Conservation (phyloP, 2,329 filamentous ascomycete species). For the Fonsecaea erecta region DNA sequence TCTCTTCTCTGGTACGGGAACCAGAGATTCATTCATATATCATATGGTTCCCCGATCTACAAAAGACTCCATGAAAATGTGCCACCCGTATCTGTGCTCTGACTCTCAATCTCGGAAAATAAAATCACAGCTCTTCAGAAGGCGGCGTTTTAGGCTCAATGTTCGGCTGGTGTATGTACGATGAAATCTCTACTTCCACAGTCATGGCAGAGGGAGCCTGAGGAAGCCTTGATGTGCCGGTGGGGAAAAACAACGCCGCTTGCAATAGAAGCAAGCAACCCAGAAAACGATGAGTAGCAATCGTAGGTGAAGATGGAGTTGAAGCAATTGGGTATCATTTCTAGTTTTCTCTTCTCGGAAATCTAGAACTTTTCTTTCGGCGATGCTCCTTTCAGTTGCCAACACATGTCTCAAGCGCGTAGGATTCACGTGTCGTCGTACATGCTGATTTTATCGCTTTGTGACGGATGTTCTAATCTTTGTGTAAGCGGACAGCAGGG, state of each 20-base stretch:
- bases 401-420: background rate
- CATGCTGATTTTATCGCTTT: background rate
- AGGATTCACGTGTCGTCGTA: slow-evolving; percentile 4
- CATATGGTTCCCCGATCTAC: too few species aligned
- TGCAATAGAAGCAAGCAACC: background rate
- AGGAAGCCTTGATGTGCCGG: slow-evolving; percentile 54
- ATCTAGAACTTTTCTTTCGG: slow-evolving; percentile 5
- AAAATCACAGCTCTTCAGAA: slow-evolving; percentile 66
- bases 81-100: slow-evolving; percentile 71
- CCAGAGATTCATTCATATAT: too few species aligned
- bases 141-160: slow-evolving; percentile 48
- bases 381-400: background rate
- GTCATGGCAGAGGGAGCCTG: slow-evolving; percentile 46
- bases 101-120: slow-evolving; percentile 58
- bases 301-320: background rate
- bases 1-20: background rate
- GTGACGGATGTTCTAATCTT: slow-evolving; percentile 63
- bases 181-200: slow-evolving; percentile 52
- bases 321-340: slow-evolving; percentile 34
- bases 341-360: slow-evolving; percentile 23
- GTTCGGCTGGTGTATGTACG: slow-evolving; percentile 44
- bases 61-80: slow-evolving; percentile 48
- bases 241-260: slow-evolving; percentile 27
- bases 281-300: background rate
- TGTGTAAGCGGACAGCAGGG: slow-evolving; percentile 86